Evolutionary conservation across 2,329 filamentous ascomycete species (phyloP).

Genomic region (Fusarium sp.): DNA sequence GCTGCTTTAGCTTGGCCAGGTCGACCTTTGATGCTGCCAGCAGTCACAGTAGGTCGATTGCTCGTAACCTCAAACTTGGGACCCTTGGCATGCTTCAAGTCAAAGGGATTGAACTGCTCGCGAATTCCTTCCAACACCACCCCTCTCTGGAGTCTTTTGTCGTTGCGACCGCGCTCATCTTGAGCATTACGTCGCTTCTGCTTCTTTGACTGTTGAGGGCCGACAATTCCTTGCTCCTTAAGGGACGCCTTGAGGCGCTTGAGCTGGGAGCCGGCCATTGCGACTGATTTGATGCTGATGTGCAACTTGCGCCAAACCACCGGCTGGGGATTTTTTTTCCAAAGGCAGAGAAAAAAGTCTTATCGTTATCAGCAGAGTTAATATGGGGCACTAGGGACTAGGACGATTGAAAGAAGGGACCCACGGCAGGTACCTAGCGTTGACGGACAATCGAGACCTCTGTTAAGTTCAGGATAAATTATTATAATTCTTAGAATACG

Average conservation of each 20-base stretch:
- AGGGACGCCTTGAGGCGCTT: conserved; percentile 95
- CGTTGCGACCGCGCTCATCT: conserved; percentile 74
- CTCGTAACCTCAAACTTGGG: conserved; percentile 90
- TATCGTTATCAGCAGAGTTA: conserved; percentile 48
- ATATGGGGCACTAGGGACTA: conserved; percentile 20
- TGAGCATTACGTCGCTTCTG: conserved; percentile 83
- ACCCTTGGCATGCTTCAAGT: conserved; percentile 85
- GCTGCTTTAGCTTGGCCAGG: conserved; percentile 88
- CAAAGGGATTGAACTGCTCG: conserved; percentile 98
- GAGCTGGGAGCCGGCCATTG: conserved; percentile 95
- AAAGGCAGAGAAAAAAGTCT: conserved; percentile 41
- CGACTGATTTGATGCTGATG: conserved; percentile 47
- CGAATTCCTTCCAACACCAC: conserved; percentile 88
- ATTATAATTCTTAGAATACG: too few relatives aligned
- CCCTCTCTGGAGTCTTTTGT: conserved; percentile 83
- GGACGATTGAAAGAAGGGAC: background rate
- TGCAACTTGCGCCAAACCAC: conserved; percentile 21
- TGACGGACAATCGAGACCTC: background rate
- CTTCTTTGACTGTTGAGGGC: conserved; percentile 95
- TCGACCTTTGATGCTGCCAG: conserved; percentile 76
- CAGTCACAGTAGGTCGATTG: conserved; percentile 69
- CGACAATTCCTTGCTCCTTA: conserved; percentile 88
- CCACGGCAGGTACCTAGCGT: background rate
- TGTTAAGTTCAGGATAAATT: too few relatives aligned
- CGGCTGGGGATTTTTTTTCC: conserved; percentile 46